Conservation (phyloP, 2,329 filamentous ascomycete species). For the Claviceps digitariae region DNA sequence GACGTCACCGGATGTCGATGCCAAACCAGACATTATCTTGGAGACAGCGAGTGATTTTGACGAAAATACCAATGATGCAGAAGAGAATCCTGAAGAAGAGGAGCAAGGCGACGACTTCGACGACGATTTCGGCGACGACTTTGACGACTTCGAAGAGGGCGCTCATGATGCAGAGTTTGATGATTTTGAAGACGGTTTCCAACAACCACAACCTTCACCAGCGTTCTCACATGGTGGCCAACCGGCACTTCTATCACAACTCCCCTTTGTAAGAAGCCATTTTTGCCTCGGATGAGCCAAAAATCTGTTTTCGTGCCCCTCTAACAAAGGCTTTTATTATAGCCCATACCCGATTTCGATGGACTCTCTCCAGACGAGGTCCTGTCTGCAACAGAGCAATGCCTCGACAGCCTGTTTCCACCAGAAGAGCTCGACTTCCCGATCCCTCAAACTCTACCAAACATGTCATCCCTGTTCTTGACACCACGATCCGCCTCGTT, state of each 20-base stretch:
- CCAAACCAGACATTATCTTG: constrained; percentile 38
- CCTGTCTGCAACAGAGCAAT: constrained; percentile 46
- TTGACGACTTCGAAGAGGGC: constrained; percentile 50
- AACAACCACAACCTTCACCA: constrained; percentile 30
- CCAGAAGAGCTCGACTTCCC: constrained; percentile 39
- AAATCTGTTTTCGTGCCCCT: background rate
- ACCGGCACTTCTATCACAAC: constrained; percentile 22
- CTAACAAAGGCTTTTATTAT: constrained; percentile 10
- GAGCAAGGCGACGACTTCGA: constrained; percentile 2
- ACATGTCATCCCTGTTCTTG: constrained; percentile 56
- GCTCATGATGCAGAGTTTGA: constrained; percentile 44
- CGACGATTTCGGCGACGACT: constrained; percentile 44
- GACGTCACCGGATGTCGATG: constrained; percentile 26
- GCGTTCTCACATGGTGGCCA: constrained; percentile 18
- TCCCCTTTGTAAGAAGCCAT: constrained; percentile 30
- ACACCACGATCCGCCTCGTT: constrained; percentile 79
- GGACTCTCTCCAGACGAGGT: constrained; percentile 48
- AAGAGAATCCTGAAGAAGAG: background rate
- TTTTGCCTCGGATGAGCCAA: background rate
- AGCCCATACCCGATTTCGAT: constrained; percentile 58
- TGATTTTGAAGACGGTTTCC: constrained; percentile 62
- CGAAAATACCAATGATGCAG: background rate
- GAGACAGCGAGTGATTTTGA: background rate
- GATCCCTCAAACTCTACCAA: constrained; percentile 34
- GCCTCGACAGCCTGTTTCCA: constrained; percentile 53